A percentile compares a stretch with the other conserved stretches of the same genome.
These are phyloP conservation scores for Ceratocystiopsis minuta DNA, from an alignment of 2,329 filamentous ascomycete genomes.

Conservation along the genomic window DNA sequence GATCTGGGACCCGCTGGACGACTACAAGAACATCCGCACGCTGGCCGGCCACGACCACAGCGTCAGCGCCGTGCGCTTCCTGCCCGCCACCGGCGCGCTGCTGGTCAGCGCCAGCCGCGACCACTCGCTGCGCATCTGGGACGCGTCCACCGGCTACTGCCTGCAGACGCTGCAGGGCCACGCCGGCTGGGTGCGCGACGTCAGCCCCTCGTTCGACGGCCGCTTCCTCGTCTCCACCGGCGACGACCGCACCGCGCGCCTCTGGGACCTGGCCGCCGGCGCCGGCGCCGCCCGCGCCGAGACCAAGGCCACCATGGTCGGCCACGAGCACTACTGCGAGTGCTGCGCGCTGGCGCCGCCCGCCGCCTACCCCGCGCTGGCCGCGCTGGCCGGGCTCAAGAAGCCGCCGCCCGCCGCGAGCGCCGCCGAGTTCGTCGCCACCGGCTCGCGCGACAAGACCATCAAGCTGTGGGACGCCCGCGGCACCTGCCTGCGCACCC, in stretches of 20 bases:
- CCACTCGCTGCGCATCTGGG: slow-evolving; percentile 75
- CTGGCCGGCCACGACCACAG: slow-evolving; percentile 84
- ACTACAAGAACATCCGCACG: slow-evolving; percentile 90
- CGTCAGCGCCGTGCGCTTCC: slow-evolving; percentile 74
- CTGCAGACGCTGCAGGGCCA: slow-evolving; percentile 80
- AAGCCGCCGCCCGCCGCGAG: slow-evolving; percentile 58
- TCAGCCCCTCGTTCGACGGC: slow-evolving; percentile 67
- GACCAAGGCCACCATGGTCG: slow-evolving; percentile 60
- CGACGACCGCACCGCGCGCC: slow-evolving; percentile 60
- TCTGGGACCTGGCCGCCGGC: slow-evolving; percentile 62
- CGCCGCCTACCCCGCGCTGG: slow-evolving; percentile 57
- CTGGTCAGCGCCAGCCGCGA: slow-evolving; percentile 77
- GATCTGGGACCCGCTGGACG: slow-evolving; percentile 79
- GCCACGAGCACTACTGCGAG: slow-evolving; percentile 73
- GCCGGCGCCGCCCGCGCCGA: slow-evolving; percentile 30
- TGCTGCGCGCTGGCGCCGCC: slow-evolving; percentile 78
- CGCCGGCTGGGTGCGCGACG: slow-evolving; percentile 78
- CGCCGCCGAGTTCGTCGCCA: slow-evolving; percentile 75
- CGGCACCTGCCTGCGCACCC: slow-evolving; percentile 67
- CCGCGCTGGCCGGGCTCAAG: slow-evolving; percentile 63
- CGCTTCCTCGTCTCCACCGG: slow-evolving; percentile 68
- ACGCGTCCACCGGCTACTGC: slow-evolving; percentile 82
- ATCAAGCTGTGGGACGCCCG: slow-evolving; percentile 80
- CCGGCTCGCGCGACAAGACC: slow-evolving; percentile 74
- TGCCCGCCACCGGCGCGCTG: slow-evolving; percentile 67